A percentile compares a stretch with the other conserved stretches of the same genome.
Evolutionary conservation across 257 asterid species (phyloP).

Genomic region (Nicotiana tabacum): DNA sequence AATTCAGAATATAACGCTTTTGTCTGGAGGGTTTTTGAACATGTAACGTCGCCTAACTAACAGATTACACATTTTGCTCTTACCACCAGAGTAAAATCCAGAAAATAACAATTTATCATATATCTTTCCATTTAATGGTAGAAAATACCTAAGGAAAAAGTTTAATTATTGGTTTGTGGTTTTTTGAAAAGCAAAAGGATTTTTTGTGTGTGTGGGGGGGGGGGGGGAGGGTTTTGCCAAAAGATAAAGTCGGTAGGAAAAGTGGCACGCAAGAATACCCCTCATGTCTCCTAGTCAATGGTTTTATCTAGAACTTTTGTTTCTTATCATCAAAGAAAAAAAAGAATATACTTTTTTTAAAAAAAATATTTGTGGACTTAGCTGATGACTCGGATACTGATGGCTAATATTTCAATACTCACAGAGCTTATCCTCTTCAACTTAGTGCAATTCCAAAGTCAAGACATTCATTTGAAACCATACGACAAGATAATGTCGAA

Average conservation of each 20-base stretch:
- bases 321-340: not conserved
- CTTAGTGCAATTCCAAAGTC: constrained; percentile 29
- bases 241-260: not conserved
- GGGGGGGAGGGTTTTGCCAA: too few relatives aligned
- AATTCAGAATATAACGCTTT: too few relatives aligned
- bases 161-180: too few relatives aligned
- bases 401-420: constrained; percentile 17
- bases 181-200: not conserved
- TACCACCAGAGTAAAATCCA: too few relatives aligned
- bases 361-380: constrained; percentile 1
- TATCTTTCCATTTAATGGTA: too few relatives aligned
- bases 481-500: constrained; percentile 50
- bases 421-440: constrained; percentile 43
- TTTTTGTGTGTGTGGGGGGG: too few relatives aligned
- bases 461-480: constrained; percentile 44
- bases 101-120: too few relatives aligned
- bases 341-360: not conserved
- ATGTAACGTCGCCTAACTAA: too few relatives aligned
- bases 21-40: too few relatives aligned
- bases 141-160: too few relatives aligned
- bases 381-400: constrained; percentile 50
- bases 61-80: too few relatives aligned
- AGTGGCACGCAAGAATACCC: not conserved
- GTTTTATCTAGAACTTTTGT: not conserved
- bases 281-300: constrained; percentile 7